phyloP scores from a whole-genome alignment of 345 rosid genomes.

The Abelmoschus esculentus region DNA sequence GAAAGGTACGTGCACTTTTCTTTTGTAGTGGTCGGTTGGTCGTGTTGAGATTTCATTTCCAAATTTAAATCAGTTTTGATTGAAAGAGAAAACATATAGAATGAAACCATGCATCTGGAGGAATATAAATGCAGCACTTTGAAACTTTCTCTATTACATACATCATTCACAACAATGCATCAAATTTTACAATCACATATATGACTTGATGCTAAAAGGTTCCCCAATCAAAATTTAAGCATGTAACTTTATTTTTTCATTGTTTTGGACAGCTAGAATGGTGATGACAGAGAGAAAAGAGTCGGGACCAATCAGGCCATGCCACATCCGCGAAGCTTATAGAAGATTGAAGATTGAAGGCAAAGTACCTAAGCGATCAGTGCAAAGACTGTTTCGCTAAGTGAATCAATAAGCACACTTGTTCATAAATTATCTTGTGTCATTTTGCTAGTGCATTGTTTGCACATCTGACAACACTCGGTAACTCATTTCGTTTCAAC shows the following conservation, averaged over 20 bases:
- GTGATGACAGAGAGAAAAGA: slow-evolving; percentile 91
- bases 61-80: neutral
- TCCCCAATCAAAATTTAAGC: neutral
- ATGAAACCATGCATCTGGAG: no score
- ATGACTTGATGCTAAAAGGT: neutral
- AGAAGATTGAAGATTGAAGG: slow-evolving; percentile 84
- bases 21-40: neutral
- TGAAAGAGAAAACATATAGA: neutral
- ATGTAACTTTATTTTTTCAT: neutral
- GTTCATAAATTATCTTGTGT: neutral
- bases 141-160: neutral
- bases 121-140: neutral
- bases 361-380: slow-evolving; percentile 75
- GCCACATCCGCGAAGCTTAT: slow-evolving; percentile 88
- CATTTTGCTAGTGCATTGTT: neutral
- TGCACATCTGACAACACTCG: neutral
- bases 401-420: neutral
- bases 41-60: neutral
- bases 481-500: neutral
- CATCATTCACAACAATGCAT: neutral
- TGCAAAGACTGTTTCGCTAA: slow-evolving; percentile 83
- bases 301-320: slow-evolving; percentile 92
- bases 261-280: slow-evolving; percentile 46
- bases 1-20: slow-evolving; percentile 44
- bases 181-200: neutral